Conservation (phyloP, 1,284 basidiomycete species). For the Leccinum pachyderme region DNA sequence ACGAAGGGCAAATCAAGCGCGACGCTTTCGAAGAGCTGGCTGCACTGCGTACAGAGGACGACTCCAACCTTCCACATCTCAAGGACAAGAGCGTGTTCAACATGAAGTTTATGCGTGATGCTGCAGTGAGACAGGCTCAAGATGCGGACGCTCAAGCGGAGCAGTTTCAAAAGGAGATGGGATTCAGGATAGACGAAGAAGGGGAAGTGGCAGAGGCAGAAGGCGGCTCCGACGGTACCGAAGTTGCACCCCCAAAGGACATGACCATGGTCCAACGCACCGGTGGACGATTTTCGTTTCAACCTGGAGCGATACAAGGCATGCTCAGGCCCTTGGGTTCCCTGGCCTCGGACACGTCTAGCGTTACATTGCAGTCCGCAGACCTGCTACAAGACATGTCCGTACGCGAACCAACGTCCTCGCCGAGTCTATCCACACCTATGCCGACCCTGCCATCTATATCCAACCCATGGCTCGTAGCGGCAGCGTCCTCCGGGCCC, state of each 20-base stretch:
- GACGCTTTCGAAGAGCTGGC: conserved; percentile 75
- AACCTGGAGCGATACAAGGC: conserved; percentile 40
- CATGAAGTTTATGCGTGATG: conserved; percentile 97
- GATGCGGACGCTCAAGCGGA: conserved; percentile 62
- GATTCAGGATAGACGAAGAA: conserved; percentile 37
- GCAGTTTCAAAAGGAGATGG: conserved; percentile 71
- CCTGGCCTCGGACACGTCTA: conserved; percentile 63
- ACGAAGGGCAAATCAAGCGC: conserved; percentile 54
- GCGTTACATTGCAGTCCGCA: conserved; percentile 62
- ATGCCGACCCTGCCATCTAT: conserved; percentile 2
- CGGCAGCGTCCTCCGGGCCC: conserved; percentile 15
- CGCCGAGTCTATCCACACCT: conserved; percentile 27
- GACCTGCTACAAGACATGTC: conserved; percentile 43
- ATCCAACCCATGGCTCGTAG: conserved; percentile 28
- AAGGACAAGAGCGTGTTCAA: conserved; percentile 71
- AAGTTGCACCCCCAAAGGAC: conserved; percentile 25
- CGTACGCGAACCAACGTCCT: conserved; percentile 9
- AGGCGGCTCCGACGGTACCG: conserved; percentile 25
- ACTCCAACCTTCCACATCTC: conserved; percentile 28
- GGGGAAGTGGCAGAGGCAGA: conserved; percentile 34
- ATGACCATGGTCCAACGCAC: conserved; percentile 45
- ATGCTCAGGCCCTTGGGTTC: conserved; percentile 40
- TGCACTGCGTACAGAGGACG: conserved; percentile 39
- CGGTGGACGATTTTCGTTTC: conserved; percentile 60
- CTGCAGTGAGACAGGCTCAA: conserved; percentile 64